Base-by-base conservation (phyloP, 106 monocot genomes). In the Cymbidium sinense region DNA sequence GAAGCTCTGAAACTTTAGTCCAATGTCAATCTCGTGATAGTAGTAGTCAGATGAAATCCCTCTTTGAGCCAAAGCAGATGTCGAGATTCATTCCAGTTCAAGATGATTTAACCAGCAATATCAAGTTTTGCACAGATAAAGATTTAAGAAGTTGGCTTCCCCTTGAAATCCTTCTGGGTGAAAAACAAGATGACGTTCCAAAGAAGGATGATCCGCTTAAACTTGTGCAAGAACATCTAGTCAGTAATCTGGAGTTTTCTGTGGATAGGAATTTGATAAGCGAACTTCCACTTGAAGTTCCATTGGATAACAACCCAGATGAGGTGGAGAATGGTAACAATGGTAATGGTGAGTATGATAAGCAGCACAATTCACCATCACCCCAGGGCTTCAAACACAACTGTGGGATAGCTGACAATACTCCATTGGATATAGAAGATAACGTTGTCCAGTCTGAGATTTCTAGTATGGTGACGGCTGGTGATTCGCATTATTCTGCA, bases 111-210 rank as follows among this genome's bases (percentile, higher is more conserved):
- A 36, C 80, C 54, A 73, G 76, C 29, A 69, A 83, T 77, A 70
- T 82, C 20, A 70, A 77, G 11, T 86, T 86, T 62, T 11, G 20
- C 28, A 31, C 64, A 13, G 64, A 67, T 36, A 73, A 44, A 58
- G 70, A 27, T 61, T 79, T 52, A 65, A 47, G 34, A 36, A 70
- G 62, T 71, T 75, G 17, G 29, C 58, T 81, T 17, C 74, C 83
- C 30, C 75, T 91, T 55, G 84, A 82, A 80, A 36, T 76, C 27
- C 43, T 86, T 50, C 80, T 88, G 30, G 79, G 77, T 47, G 78
- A 77, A 78, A 50, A 34, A 70, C 47, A 58, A 6, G 61, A 58
- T 64, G 74, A 27, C 10, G 37, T 50, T 13, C 19, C 19, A 19
- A 7, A 72, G 71, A n/a, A 39, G 37, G 37, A 72, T 37, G 47